phyloP scores from a whole-genome alignment of 78 protist species.

The Dictyostelium brefeldianum region DNA sequence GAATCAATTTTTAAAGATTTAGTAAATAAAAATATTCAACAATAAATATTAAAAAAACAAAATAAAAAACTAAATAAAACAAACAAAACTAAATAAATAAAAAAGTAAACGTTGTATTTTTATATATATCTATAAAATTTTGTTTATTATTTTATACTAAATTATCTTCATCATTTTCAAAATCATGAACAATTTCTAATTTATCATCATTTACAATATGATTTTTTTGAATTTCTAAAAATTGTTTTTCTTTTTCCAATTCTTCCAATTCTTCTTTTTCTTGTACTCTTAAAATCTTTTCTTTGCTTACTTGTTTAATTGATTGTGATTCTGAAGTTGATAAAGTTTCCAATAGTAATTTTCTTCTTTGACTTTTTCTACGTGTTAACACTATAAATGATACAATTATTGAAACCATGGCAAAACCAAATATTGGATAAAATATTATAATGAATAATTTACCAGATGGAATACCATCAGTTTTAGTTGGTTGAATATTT shows the following conservation, averaged over 20 bases:
- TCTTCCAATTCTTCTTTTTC: slow-evolving; percentile 7
- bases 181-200: too few relatives aligned
- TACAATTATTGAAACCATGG: neutral
- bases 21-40: slow-evolving; percentile 1
- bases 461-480: neutral
- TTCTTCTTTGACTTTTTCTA: slow-evolving; percentile 55
- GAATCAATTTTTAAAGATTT: slow-evolving; percentile 45
- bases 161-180: too few relatives aligned
- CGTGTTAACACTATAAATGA: neutral
- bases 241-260: neutral
- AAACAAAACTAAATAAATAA: neutral
- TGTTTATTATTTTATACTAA: too few relatives aligned
- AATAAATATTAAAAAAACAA: neutral
- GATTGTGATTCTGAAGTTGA: slow-evolving; percentile 44
- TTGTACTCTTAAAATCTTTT: slow-evolving; percentile 14
- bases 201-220: too few relatives aligned
- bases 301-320: slow-evolving; percentile 14
- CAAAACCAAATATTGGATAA: neutral
- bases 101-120: too few relatives aligned
- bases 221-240: neutral
- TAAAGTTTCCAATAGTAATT: slow-evolving; percentile 10
- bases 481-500: neutral
- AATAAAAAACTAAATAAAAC: neutral
- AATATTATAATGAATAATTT: neutral
- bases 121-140: too few relatives aligned